These are phyloP conservation scores for Schizochytrium sp. DNA, from an alignment of 108 stramenopile species.

Conservation along the genomic window DNA sequence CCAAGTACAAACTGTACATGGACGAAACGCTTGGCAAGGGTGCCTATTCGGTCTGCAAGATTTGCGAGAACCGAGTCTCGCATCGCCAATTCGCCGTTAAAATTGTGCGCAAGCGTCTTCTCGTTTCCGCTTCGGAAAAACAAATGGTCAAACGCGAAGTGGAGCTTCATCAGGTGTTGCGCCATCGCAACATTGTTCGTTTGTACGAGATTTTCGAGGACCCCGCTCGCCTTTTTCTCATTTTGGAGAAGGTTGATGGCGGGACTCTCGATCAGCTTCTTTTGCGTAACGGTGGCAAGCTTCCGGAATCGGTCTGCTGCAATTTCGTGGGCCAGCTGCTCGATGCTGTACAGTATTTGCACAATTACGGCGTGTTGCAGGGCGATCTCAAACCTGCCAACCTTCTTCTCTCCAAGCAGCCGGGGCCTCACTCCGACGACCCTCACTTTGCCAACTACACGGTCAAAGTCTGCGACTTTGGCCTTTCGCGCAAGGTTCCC, in stretches of 20 bases:
- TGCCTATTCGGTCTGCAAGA: background rate
- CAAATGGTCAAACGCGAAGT: conserved; percentile 18
- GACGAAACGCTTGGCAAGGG: background rate
- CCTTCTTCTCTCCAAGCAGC: background rate
- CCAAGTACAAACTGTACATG: background rate
- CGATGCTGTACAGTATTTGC: conserved; percentile 8
- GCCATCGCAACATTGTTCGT: background rate
- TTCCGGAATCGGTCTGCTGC: background rate
- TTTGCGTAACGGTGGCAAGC: background rate
- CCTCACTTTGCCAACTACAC: conserved; percentile 22
- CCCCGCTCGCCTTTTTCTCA: background rate
- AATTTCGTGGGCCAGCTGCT: background rate
- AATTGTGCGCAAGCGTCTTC: conserved; percentile 1
- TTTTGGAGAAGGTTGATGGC: conserved; percentile 17
- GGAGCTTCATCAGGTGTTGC: background rate
- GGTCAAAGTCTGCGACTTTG: conserved; percentile 96
- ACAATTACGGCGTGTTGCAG: conserved; percentile 1
- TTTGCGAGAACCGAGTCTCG: background rate
- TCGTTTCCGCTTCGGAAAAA: conserved; percentile 5
- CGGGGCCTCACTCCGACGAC: background rate
- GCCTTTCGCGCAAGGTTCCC: conserved; percentile 76
- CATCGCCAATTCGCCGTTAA: background rate
- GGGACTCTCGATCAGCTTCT: background rate
- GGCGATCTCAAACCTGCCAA: conserved; percentile 27
- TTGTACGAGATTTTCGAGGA: conserved; percentile 10